Evolutionary conservation across 345 rosid genomes (phyloP).

Genomic region (Euclidium syriacum): DNA sequence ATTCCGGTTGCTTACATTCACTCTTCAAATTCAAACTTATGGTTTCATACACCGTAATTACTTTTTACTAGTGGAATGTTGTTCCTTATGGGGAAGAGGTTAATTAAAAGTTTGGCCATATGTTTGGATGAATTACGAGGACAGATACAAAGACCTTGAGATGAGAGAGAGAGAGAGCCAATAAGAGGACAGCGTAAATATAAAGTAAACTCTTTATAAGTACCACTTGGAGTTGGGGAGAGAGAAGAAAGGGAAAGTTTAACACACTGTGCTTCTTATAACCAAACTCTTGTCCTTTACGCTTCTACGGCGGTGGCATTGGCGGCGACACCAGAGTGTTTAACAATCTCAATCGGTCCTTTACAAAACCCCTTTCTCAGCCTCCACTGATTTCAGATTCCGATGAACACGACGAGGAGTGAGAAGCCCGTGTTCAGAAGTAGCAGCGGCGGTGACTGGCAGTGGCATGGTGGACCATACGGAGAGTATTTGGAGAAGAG

Average conservation of each 20-base stretch:
- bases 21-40: conserved; percentile 1
- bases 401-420: conserved; percentile 9
- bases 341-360: neutral
- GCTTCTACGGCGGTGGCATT: neutral
- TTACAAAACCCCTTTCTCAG: neutral
- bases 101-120: conserved; percentile 5
- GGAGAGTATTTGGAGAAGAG: conserved; percentile 65
- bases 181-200: neutral
- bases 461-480: neutral
- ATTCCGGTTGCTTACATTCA: no score
- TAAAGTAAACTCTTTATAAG: neutral
- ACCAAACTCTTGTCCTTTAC: neutral
- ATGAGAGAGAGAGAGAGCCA: neutral
- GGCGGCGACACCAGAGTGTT: neutral
- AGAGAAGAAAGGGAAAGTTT: neutral
- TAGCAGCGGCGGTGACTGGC: neutral
- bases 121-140: neutral
- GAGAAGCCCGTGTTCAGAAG: conserved; percentile 14
- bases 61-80: neutral
- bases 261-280: conserved; percentile 7
- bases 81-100: conserved; percentile 17
- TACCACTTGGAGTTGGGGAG: neutral
- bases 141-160: neutral
- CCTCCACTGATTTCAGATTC: neutral
- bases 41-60: neutral